Evolutionary conservation across 225 moss, liverwort and hornwort genomes (phyloP).

Genomic region (Anthoceros angustus): DNA sequence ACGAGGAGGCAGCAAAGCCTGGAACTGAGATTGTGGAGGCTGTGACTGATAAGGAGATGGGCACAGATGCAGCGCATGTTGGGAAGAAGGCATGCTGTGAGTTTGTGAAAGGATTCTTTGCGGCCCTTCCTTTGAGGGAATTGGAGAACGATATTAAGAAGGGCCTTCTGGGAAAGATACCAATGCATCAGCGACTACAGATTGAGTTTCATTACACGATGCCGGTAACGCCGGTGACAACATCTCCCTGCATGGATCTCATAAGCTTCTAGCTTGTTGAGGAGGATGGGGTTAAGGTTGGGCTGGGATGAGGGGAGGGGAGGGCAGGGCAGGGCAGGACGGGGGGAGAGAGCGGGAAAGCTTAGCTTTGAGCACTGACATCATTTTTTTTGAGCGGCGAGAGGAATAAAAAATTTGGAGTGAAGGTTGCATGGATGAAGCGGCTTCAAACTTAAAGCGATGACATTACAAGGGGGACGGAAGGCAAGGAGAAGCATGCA

Average conservation of each 20-base stretch:
- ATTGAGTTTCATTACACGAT: constrained; percentile 82
- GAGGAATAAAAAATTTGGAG: neutral
- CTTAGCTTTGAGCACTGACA: neutral
- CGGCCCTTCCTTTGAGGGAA: constrained; percentile 74
- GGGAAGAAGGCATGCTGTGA: constrained; percentile 62
- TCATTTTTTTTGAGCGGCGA: neutral
- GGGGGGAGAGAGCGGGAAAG: neutral
- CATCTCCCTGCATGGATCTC: neutral
- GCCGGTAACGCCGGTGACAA: constrained; percentile 12
- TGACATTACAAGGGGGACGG: too few species aligned
- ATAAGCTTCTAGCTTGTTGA: neutral
- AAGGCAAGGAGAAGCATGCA: too few species aligned
- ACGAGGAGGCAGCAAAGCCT: neutral
- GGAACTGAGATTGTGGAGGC: constrained; percentile 1
- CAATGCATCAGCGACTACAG: constrained; percentile 71
- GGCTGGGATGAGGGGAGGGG: neutral
- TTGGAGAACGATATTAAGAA: constrained; percentile 76
- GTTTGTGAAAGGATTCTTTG: constrained; percentile 89
- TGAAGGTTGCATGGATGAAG: neutral
- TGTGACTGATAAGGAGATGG: constrained; percentile 7
- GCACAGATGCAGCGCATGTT: constrained; percentile 12
- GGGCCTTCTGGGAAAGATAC: constrained; percentile 44
- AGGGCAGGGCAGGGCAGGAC: too few species aligned
- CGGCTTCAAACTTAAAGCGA: too few species aligned
- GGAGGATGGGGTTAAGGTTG: too few species aligned